Base-by-base conservation (phyloP, 495 filamentous ascomycete species). In the Xylaria castorea region DNA sequence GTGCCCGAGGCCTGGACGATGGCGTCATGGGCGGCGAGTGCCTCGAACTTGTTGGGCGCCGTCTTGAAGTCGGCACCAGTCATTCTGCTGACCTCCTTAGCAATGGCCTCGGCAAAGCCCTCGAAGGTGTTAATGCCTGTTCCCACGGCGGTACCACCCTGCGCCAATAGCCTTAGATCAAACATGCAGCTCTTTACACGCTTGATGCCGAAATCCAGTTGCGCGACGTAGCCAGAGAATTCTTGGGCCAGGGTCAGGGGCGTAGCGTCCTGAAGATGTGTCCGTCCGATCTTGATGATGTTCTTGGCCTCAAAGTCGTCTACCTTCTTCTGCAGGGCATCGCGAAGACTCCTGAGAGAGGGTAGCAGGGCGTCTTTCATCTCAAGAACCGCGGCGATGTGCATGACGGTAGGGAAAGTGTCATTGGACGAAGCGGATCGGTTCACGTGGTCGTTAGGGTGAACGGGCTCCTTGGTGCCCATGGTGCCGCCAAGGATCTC, bases 401-500 rank as follows among this genome's bases (percentile, higher is more conserved):
- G 97, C 96, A 99, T 99, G 77, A 97, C 97, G 73, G 95, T 98
- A 40, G 96, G 96, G 90, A 99, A 99, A 74, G 95, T 98, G 81
- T 99, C 96, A 87, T 99, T 99, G 73, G 97, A 98, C 65, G 94
- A 97, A 74, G 96, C 96, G 70, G 92, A 95, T 90, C 97, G 97
- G 89, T 99, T 99, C 81, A 99, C 96, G 83, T 99, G 96, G 85
- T 99, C 96, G 83, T 99, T 99, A 71, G 96, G 96, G 86, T 99
- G 96, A 50, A 99, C 96, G 38, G 96, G 96, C 87, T 96, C 97
- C 90, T 99, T 99, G 84, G 87, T 89, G 68, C 96, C 96, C 92
- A 94, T 97, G 74, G 86, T 89, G 74, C 96, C 96, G 71, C 96
- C 96, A 20, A 99, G 87, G 71, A 99, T 96, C 86, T 99, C 97